Conservation (phyloP, 2,329 filamentous ascomycete genomes). For the Cladophialophora bantiana region DNA sequence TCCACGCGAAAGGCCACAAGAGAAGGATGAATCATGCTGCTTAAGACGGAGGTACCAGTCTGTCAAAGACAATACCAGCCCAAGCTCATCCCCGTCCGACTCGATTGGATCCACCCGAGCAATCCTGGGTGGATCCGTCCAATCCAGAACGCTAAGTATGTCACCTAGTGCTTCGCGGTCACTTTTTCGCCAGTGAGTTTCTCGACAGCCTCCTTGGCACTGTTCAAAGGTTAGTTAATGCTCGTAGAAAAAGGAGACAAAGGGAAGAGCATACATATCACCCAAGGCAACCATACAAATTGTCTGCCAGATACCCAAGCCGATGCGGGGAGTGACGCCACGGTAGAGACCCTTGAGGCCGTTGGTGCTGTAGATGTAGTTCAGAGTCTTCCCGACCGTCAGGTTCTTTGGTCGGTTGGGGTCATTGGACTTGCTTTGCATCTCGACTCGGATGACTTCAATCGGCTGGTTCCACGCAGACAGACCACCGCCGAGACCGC, state of each 20-base stretch:
- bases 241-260: conserved; percentile 35
- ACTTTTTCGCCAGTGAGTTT: conserved; percentile 69
- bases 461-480: conserved; percentile 99
- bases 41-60: too few species aligned
- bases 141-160: neutral
- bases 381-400: conserved; percentile 83
- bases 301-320: conserved; percentile 97
- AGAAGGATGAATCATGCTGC: neutral
- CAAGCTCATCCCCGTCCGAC: neutral
- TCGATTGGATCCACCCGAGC: neutral
- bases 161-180: conserved; percentile 67
- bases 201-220: conserved; percentile 71
- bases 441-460: conserved; percentile 98
- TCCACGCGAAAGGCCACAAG: neutral
- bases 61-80: neutral
- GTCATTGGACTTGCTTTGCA: conserved; percentile 99
- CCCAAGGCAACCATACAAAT: conserved; percentile 99
- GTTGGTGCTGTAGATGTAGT: conserved; percentile 90
- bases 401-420: conserved; percentile 99
- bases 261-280: conserved; percentile 77
- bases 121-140: neutral
- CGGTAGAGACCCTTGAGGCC: conserved; percentile 93
- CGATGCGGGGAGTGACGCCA: conserved; percentile 91
- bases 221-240: conserved; percentile 44
- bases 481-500: conserved; percentile 87